A percentile compares a stretch with the other conserved stretches of the same genome.
phyloP scores from a whole-genome alignment of 2,329 filamentous ascomycete species.

The Zasmidium citrigriseum region DNA sequence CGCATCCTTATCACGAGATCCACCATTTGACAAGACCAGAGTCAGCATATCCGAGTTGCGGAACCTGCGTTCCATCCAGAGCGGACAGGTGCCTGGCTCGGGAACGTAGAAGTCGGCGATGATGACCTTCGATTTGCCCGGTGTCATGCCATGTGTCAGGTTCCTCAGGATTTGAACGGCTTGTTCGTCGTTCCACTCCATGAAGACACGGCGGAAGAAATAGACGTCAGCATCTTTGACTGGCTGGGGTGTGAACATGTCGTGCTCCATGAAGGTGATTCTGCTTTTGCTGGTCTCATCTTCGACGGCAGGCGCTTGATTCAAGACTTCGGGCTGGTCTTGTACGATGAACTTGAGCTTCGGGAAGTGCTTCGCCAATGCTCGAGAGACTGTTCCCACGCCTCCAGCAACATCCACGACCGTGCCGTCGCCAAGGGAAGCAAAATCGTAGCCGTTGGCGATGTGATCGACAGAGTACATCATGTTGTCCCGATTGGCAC shows the following conservation, averaged over 20 bases:
- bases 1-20: not conserved
- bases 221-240: slow-evolving; percentile 33
- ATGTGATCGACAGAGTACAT: slow-evolving; percentile 4
- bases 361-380: slow-evolving; percentile 18
- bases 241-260: slow-evolving; percentile 33
- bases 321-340: slow-evolving; percentile 16
- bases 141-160: slow-evolving; percentile 21
- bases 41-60: slow-evolving; percentile 3
- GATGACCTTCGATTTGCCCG: slow-evolving; percentile 23
- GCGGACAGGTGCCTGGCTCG: not conserved
- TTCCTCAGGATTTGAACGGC: slow-evolving; percentile 20
- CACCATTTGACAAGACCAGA: not conserved
- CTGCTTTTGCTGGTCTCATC: not conserved
- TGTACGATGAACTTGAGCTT: slow-evolving; percentile 20
- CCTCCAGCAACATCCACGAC: slow-evolving; percentile 25
- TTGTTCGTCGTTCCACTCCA: slow-evolving; percentile 27
- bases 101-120: slow-evolving; percentile 13
- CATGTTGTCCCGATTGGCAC: not conserved
- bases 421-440: not conserved
- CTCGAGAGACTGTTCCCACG: slow-evolving; percentile 20
- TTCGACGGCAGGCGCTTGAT: not conserved
- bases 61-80: slow-evolving; percentile 1
- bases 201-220: slow-evolving; percentile 25
- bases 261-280: slow-evolving; percentile 16
- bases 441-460: not conserved